These are phyloP conservation scores for Irpex rosettiformis DNA, from an alignment of 1,284 basidiomycete genomes.

Conservation along the genomic window DNA sequence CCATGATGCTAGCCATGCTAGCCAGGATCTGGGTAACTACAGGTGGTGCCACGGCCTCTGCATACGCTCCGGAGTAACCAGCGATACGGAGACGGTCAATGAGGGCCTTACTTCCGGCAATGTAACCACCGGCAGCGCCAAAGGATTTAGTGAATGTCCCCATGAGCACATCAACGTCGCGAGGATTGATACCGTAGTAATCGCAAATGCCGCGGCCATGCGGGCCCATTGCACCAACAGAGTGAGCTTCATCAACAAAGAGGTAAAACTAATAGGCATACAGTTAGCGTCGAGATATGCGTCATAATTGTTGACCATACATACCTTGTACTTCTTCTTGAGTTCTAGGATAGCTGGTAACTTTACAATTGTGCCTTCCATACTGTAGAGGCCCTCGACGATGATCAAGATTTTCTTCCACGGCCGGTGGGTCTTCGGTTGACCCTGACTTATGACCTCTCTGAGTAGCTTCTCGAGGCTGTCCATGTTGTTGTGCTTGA, in stretches of 20 bases:
- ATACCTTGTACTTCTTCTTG: constrained; percentile 94
- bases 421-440: constrained; percentile 94
- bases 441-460: constrained; percentile 95
- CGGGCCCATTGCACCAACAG: constrained; percentile 92
- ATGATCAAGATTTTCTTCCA: constrained; percentile 99
- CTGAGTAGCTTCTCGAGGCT: constrained; percentile 79
- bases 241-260: constrained; percentile 97
- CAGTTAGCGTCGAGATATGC: background rate
- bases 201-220: constrained; percentile 94
- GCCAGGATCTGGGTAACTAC: constrained; percentile 91
- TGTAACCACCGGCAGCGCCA: constrained; percentile 95
- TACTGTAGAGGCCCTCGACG: constrained; percentile 95
- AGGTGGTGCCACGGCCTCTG: constrained; percentile 89
- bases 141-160: constrained; percentile 99
- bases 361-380: constrained; percentile 95
- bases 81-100: constrained; percentile 81
- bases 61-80: constrained; percentile 86
- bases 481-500: constrained; percentile 96
- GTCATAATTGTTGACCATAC: constrained; percentile 13
- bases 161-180: constrained; percentile 91
- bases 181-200: constrained; percentile 89
- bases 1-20: constrained; percentile 97
- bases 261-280: constrained; percentile 76
- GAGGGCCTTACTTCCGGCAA: constrained; percentile 79
- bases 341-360: constrained; percentile 83